phyloP scores from a whole-genome alignment of 352 stramenopile species.

The Globisporangium orthogonon region DNA sequence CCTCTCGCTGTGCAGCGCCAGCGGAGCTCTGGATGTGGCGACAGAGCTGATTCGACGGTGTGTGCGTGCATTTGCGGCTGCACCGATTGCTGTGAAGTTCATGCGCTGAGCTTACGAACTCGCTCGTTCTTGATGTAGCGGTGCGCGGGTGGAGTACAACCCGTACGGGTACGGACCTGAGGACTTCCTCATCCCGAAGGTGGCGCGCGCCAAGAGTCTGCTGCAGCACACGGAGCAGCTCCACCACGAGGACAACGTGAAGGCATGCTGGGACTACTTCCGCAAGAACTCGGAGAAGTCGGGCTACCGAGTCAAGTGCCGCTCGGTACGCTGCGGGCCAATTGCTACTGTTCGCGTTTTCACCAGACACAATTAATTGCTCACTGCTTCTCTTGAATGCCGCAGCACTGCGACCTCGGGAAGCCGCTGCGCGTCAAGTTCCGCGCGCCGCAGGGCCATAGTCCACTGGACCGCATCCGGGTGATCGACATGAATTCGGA shows the following conservation, averaged over 20 bases:
- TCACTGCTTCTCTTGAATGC: constrained; percentile 1
- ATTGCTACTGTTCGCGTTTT: not conserved
- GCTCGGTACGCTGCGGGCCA: constrained; percentile 31
- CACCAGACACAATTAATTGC: no score
- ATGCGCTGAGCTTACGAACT: not conserved
- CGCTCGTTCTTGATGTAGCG: constrained; percentile 17
- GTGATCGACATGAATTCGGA: constrained; percentile 85
- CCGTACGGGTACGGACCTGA: constrained; percentile 81
- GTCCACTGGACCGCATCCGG: constrained; percentile 67
- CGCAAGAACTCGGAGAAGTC: constrained; percentile 57
- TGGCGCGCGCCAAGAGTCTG: constrained; percentile 71
- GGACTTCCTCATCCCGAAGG: constrained; percentile 82
- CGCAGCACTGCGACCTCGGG: constrained; percentile 69
- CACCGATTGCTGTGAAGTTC: not conserved
- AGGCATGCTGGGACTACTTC: constrained; percentile 70
- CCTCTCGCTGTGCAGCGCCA: constrained; percentile 33
- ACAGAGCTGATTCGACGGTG: constrained; percentile 67
- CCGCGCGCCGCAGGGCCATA: constrained; percentile 61
- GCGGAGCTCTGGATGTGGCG: constrained; percentile 63
- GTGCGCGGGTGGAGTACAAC: constrained; percentile 69
- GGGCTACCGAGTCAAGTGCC: constrained; percentile 68
- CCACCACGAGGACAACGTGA: constrained; percentile 78
- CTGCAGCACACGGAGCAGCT: constrained; percentile 85
- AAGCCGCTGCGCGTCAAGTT: constrained; percentile 79
- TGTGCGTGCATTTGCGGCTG: not conserved